Percentiles rank a stretch among this genome's conserved stretches.
phyloP scores from a whole-genome alignment of 768 basidiomycete genomes.

The Mycena epipterygia region DNA sequence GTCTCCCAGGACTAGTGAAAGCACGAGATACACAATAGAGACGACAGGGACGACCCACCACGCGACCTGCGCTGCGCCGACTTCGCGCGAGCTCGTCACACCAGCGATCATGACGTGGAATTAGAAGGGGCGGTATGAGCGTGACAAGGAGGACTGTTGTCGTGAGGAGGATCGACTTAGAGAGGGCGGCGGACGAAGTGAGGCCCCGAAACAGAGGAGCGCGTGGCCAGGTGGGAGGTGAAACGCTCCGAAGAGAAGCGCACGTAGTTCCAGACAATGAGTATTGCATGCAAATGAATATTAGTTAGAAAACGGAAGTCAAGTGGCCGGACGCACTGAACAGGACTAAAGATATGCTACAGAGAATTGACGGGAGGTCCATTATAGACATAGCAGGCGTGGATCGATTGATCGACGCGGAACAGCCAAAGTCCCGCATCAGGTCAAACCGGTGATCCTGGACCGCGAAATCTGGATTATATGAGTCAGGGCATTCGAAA shows the following conservation, averaged over 20 bases:
- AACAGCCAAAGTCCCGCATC: constrained; percentile 18
- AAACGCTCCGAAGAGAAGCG: constrained; percentile 12
- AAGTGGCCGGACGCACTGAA: too few relatives aligned
- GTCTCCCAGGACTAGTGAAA: constrained; percentile 54
- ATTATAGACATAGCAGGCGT: constrained; percentile 25
- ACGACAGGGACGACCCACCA: constrained; percentile 60
- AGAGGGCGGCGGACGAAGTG: constrained; percentile 25
- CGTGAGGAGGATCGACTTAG: constrained; percentile 10
- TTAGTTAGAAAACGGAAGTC: too few relatives aligned
- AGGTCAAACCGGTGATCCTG: constrained; percentile 33
- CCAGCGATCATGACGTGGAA: constrained; percentile 45
- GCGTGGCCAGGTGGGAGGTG: constrained; percentile 15
- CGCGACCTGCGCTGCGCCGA: constrained; percentile 42
- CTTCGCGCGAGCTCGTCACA: constrained; percentile 40
- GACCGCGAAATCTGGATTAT: constrained; percentile 33
- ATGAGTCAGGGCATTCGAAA: too few relatives aligned
- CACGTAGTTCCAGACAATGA: background rate
- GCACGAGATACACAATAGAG: constrained; percentile 54
- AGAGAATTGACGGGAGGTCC: constrained; percentile 12
- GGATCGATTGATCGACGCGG: constrained; percentile 24
- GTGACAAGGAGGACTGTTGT: constrained; percentile 1
- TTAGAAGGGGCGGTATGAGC: constrained; percentile 46
- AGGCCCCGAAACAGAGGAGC: constrained; percentile 16
- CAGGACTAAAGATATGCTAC: constrained; percentile 21
- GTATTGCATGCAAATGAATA: background rate